Base-by-base conservation (phyloP, 108 stramenopile genomes). In the Nitzschia sp. region DNA sequence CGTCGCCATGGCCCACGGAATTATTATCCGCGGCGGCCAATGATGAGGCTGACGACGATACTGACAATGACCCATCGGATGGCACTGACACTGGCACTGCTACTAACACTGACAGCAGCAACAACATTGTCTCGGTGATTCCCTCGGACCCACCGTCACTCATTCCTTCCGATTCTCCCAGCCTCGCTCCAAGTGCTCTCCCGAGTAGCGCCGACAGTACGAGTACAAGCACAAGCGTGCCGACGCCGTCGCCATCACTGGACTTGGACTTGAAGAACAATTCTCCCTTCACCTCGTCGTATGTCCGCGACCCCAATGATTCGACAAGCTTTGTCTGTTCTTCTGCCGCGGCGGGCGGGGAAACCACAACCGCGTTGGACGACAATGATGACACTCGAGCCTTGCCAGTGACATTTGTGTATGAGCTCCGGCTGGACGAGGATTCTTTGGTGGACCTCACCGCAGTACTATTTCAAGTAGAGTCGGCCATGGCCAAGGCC, bases 381-480 rank as follows among this genome's bases (percentile, higher is more conserved):
- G 41, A 61, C 13, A 41, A 19, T 2, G 16, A 44, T 61, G n/a
- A n/a, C n/a, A n/a, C n/a, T n/a, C n/a, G n/a, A n/a, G 41, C 41
- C 1, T 2, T 34, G 38, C 31, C 23, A 8, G 36, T 45, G 0
- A 34, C 28, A 4, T 61, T 44, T 45, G 26, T 22, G 19, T 61
- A 61, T 27, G 23, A 61, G 2, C 23, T 61, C 6, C 11, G 60
- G 38, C 45, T 61, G 41, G 60, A 61, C 21, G n/a, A n/a, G n/a
- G 41, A 61, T 19, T 9, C 60, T 44, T 1, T 22, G 1, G 23
- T 45, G n/a, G 23, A 41, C 1, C 38, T 61, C 0, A 16, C 36
- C 23, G 8, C 21, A 8, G 60, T 61, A 0, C 26, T 61, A 25
- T 9, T 11, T 26, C 0, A 1, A 1, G 60, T 61, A 5, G 60